A percentile compares a stretch with the other conserved stretches of the same genome.
These are phyloP conservation scores for Phaseolus lunatus DNA, from an alignment of 306 rosid species.

Conservation along the genomic window DNA sequence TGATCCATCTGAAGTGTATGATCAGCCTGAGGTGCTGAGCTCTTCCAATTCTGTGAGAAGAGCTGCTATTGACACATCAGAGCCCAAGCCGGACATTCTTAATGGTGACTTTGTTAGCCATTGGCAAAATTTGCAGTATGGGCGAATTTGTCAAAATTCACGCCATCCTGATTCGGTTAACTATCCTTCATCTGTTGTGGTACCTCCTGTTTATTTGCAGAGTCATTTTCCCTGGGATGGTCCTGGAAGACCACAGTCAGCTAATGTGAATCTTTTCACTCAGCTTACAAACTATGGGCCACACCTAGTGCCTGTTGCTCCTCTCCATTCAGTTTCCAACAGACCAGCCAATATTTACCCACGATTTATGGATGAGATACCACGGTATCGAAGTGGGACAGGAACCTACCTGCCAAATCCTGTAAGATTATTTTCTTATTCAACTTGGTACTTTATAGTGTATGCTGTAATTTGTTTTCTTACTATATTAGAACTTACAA, in stretches of 20 bases:
- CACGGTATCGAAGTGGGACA: slow-evolving; percentile 79
- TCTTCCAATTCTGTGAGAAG: slow-evolving; percentile 50
- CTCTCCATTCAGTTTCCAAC: slow-evolving; percentile 63
- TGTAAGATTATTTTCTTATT: slow-evolving; percentile 54
- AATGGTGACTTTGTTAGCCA: slow-evolving; percentile 73
- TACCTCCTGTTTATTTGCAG: slow-evolving; percentile 72
- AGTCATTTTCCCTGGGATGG: slow-evolving; percentile 78
- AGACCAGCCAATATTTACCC: slow-evolving; percentile 69
- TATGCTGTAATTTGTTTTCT: slow-evolving; percentile 12
- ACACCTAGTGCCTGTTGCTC: slow-evolving; percentile 64
- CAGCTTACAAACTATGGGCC: slow-evolving; percentile 67
- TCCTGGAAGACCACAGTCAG: slow-evolving; percentile 76
- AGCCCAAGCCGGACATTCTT: slow-evolving; percentile 68
- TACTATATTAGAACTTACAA: neutral
- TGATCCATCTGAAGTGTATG: slow-evolving; percentile 58
- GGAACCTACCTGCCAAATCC: slow-evolving; percentile 91
- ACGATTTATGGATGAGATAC: slow-evolving; percentile 66
- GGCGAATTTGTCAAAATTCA: slow-evolving; percentile 67
- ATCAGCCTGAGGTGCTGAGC: slow-evolving; percentile 53
- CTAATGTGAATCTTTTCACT: slow-evolving; percentile 63
- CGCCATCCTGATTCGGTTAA: slow-evolving; percentile 49
- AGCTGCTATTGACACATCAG: slow-evolving; percentile 52
- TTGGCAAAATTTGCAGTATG: slow-evolving; percentile 70
- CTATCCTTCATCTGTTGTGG: slow-evolving; percentile 57
- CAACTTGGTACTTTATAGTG: neutral